These are phyloP conservation scores for Cordyceps farinosa DNA, from an alignment of 2,329 filamentous ascomycete genomes.

Conservation along the genomic window DNA sequence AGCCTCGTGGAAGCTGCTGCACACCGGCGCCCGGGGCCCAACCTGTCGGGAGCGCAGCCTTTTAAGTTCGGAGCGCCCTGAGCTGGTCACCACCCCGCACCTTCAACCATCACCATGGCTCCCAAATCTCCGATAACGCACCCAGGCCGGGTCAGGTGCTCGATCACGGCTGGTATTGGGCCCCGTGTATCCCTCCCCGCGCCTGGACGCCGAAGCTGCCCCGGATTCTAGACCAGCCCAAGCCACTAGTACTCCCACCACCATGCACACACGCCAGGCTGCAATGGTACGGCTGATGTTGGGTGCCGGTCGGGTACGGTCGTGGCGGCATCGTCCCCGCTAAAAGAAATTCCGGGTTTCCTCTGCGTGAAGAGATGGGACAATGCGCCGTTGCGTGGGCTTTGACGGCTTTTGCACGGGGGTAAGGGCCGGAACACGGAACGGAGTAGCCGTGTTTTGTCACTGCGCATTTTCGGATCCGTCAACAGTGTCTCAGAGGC, in stretches of 20 bases:
- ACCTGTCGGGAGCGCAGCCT: neutral
- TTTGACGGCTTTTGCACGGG: no score
- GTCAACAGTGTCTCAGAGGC: no score
- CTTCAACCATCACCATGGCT: neutral
- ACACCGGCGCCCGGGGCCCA: neutral
- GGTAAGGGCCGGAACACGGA: no score
- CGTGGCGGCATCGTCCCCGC: neutral
- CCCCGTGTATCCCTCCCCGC: neutral
- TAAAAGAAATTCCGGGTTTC: no score
- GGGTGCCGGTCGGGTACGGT: neutral
- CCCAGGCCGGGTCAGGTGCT: constrained; percentile 8
- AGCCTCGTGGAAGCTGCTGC: neutral
- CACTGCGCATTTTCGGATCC: no score
- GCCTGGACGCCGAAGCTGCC: constrained; percentile 6
- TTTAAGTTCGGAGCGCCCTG: neutral
- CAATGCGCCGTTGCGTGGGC: no score
- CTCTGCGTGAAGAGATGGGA: neutral
- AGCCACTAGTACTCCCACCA: constrained; percentile 4
- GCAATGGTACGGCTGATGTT: neutral
- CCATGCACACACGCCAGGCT: neutral
- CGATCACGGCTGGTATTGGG: neutral
- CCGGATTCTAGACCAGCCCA: constrained; percentile 6
- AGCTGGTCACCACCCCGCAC: neutral
- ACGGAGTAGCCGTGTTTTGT: no score
- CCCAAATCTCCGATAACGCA: constrained; percentile 3